These are phyloP conservation scores for Leccinum ponderosum DNA, from an alignment of 1,284 basidiomycete species.

Conservation along the genomic window DNA sequence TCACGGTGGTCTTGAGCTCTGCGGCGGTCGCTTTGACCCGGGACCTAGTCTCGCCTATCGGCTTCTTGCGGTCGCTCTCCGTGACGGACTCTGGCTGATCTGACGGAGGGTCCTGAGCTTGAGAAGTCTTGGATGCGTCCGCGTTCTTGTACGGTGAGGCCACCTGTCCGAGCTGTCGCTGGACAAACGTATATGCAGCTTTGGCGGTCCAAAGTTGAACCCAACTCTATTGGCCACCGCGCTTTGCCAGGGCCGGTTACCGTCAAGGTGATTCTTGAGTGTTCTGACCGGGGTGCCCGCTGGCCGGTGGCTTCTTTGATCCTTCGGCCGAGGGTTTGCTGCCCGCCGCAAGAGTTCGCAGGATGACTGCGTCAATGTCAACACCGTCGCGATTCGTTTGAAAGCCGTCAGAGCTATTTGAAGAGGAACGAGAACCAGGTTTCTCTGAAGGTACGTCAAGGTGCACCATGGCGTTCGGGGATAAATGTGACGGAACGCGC, in stretches of 20 bases:
- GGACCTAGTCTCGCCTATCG: slow-evolving; percentile 43
- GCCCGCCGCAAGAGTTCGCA: too few relatives aligned
- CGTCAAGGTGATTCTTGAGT: too few relatives aligned
- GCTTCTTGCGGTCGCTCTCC: not conserved
- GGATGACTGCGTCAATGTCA: too few relatives aligned
- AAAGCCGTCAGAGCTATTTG: slow-evolving; percentile 41
- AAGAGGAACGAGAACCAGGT: slow-evolving; percentile 56
- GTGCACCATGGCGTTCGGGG: slow-evolving; percentile 36
- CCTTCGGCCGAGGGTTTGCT: too few relatives aligned
- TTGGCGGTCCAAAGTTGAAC: slow-evolving; percentile 35
- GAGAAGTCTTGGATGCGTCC: slow-evolving; percentile 27
- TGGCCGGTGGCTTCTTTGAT: too few relatives aligned
- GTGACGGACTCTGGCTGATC: slow-evolving; percentile 12
- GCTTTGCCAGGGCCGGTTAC: too few relatives aligned
- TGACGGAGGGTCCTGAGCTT: slow-evolving; percentile 34
- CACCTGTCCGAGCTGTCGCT: slow-evolving; percentile 41
- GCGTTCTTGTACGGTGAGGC: slow-evolving; percentile 31
- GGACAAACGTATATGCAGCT: slow-evolving; percentile 51
- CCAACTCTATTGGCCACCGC: too few relatives aligned
- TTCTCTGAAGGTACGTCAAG: slow-evolving; percentile 44
- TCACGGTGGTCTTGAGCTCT: slow-evolving; percentile 47
- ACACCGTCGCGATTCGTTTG: too few relatives aligned
- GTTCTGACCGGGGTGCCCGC: too few relatives aligned
- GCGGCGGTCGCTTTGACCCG: slow-evolving; percentile 48
- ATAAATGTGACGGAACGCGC: slow-evolving; percentile 39